Evolutionary conservation across 2,329 filamentous ascomycete genomes (phyloP).

Genomic region (Hypoxylon rubiginosum): DNA sequence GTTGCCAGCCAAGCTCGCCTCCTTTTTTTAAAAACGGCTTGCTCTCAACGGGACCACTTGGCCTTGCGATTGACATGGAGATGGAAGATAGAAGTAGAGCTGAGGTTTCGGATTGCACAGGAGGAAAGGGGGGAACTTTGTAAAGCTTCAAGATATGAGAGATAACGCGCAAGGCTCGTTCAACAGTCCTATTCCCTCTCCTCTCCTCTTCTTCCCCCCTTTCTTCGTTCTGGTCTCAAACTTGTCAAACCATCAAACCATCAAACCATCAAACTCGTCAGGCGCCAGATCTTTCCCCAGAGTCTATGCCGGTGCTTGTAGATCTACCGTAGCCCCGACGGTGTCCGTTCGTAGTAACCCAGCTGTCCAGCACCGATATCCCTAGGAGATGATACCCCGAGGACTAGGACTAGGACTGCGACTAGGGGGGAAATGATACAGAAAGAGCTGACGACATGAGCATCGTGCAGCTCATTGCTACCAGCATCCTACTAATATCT

Average conservation of each 20-base stretch:
- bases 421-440: constrained; percentile 23
- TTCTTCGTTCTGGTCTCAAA: constrained; percentile 5
- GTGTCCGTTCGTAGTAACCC: constrained; percentile 26
- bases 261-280: constrained; percentile 34
- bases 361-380: constrained; percentile 11
- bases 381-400: constrained; percentile 16
- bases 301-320: constrained; percentile 21
- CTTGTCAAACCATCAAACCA: constrained; percentile 7
- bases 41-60: constrained; percentile 37
- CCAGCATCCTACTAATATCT: constrained; percentile 35
- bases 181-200: constrained; percentile 5
- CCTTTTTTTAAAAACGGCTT: constrained; percentile 18
- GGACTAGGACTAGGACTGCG: constrained; percentile 10
- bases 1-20: constrained; percentile 37
- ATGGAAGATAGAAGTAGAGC: constrained; percentile 15
- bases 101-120: constrained; percentile 20
- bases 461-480: constrained; percentile 31
- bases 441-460: constrained; percentile 37
- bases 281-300: constrained; percentile 32
- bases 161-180: constrained; percentile 10
- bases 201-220: not conserved
- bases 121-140: constrained; percentile 9
- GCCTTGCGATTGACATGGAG: constrained; percentile 22
- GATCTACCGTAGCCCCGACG: constrained; percentile 34
- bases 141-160: constrained; percentile 19